Percentiles rank a stretch among this genome's conserved stretches.
These are phyloP conservation scores for Kluyveromyces dobzhanskii DNA, from an alignment of 805 yeast species.

Conservation along the genomic window DNA sequence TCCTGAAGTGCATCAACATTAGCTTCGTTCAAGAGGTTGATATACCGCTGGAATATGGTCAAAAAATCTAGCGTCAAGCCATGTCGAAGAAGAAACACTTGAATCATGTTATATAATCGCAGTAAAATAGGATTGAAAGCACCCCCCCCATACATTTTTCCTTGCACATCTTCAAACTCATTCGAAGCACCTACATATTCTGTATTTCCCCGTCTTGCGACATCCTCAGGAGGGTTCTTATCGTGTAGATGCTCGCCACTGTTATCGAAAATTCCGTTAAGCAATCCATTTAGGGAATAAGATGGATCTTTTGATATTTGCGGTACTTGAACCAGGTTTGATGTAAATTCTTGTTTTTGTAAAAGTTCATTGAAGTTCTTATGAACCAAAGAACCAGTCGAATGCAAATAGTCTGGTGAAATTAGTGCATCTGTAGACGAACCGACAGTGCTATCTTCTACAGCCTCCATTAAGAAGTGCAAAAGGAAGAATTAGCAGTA, in stretches of 20 bases:
- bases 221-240: not conserved
- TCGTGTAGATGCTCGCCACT: not conserved
- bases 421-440: constrained; percentile 14
- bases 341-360: not conserved
- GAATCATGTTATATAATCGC: constrained; percentile 17
- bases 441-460: constrained; percentile 1
- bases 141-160: not conserved
- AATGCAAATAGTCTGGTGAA: constrained; percentile 8
- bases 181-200: too few relatives aligned
- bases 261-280: not conserved
- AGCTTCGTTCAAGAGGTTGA: constrained; percentile 11
- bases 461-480: not conserved
- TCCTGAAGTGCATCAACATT: constrained; percentile 19
- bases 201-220: too few relatives aligned
- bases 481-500: too few relatives aligned
- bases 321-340: not conserved
- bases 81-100: constrained; percentile 19
- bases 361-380: constrained; percentile 11
- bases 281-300: not conserved
- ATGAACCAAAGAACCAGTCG: constrained; percentile 16
- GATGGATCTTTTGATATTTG: not conserved
- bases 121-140: constrained; percentile 8
- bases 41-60: constrained; percentile 17
- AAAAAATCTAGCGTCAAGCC: constrained; percentile 21
- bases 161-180: not conserved